Evolutionary conservation across 257 asterid species (phyloP), one percentile per base, ranked within the genome.

Genomic region (Knoxia roxburghii): DNA sequence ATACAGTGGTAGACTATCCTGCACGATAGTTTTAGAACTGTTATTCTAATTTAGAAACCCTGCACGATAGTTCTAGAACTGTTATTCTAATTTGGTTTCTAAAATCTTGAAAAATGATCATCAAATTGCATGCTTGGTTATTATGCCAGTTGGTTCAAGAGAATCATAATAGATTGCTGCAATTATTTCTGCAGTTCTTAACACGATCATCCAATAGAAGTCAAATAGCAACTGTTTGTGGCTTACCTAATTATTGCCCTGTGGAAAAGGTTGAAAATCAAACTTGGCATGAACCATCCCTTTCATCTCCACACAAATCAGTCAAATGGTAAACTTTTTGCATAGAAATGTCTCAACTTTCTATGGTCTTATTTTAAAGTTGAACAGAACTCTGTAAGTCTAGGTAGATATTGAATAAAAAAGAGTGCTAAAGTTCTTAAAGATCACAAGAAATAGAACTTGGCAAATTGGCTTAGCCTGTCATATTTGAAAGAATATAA

Each of bases 251-350:
- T 60, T 37, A 39, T 45, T 15, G 40, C 18, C 39, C 43, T 33
- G 32, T 12, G 43, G 21, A 23, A 64, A 62, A 67, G 50, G 78
- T 73, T 71, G 43, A 23, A 58, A 27, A 77, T 50, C 55, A 64
- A 59, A 50, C 52, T 51, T 72, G 68, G 64, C 73, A 78, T 79
- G 57, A 68, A 60, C 17, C 63, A 52, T 66, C 73, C 72, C 71
- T 27, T 61, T 75, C 60, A 45, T 45, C 50, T 41, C 39, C 2
- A 33, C 39, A 2, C 39, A 6, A 33, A 33, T 33, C 17, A 13
- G 39, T 50, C n/a, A 46, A 21, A 24, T n/a, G 30, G 40, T 15
- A 33, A 4, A 43, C 39, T 58, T 54, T 53, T 32, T 53, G 29
- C 39, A 35, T 21, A 24, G 15, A 32, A 52, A 0, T 18, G 20